Conservation (phyloP, 2,329 filamentous ascomycete genomes). For the Tolypocladium tropicale region DNA sequence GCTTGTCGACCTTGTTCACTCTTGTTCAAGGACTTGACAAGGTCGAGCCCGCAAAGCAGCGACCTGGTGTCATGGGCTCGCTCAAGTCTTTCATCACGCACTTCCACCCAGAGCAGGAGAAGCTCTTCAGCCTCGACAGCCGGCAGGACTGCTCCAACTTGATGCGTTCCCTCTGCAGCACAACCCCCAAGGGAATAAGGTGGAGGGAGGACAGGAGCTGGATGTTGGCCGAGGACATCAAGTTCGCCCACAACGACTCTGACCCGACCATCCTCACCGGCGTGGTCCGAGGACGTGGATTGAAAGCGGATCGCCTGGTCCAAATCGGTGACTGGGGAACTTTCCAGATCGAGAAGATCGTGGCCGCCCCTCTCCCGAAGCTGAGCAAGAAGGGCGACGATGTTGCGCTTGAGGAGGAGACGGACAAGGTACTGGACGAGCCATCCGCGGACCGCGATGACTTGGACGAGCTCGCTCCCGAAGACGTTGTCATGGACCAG, state of each 20-base stretch:
- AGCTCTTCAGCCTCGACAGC: slow-evolving; percentile 78
- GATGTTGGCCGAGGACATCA: slow-evolving; percentile 80
- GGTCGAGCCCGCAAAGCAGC: slow-evolving; percentile 70
- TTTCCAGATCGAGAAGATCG: slow-evolving; percentile 86
- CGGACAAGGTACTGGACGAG: slow-evolving; percentile 51
- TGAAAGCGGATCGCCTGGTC: slow-evolving; percentile 84
- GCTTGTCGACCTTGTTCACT: slow-evolving; percentile 84
- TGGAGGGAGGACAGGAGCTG: slow-evolving; percentile 95
- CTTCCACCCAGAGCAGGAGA: slow-evolving; percentile 88
- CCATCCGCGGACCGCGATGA: slow-evolving; percentile 77
- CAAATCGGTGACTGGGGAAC: slow-evolving; percentile 92
- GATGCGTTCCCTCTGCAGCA: slow-evolving; percentile 83
- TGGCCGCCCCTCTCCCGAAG: slow-evolving; percentile 57
- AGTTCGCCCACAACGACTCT: slow-evolving; percentile 52
- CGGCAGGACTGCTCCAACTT: slow-evolving; percentile 86
- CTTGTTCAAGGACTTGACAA: slow-evolving; percentile 71
- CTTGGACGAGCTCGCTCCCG: slow-evolving; percentile 72
- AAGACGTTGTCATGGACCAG: slow-evolving; percentile 64
- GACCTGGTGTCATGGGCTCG: slow-evolving; percentile 65
- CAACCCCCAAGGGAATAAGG: slow-evolving; percentile 82
- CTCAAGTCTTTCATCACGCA: slow-evolving; percentile 89
- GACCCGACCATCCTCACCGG: slow-evolving; percentile 70
- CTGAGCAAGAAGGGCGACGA: slow-evolving; percentile 55
- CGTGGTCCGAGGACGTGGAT: slow-evolving; percentile 70
- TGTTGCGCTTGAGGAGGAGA: slow-evolving; percentile 49